These are phyloP conservation scores for Prunella vulgaris DNA, from an alignment of 257 asterid genomes.

Conservation along the genomic window DNA sequence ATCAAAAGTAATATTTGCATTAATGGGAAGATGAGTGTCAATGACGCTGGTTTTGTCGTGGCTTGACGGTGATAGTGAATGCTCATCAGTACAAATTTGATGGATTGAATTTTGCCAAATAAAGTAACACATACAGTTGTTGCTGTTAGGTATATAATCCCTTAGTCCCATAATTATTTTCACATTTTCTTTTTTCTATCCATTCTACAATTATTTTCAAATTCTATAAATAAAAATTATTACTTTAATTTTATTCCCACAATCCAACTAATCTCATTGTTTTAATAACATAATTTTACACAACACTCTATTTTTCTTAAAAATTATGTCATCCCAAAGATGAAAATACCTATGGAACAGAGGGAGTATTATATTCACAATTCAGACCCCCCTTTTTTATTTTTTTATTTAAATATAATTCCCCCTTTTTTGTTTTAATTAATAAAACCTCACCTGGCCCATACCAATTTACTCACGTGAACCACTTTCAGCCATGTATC, in stretches of 20 bases:
- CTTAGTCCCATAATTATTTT: no score
- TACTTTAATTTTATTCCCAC: no score
- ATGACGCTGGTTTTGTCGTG: slow-evolving; percentile 5
- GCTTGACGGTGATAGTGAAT: slow-evolving; percentile 17
- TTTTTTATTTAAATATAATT: neutral
- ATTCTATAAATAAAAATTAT: no score
- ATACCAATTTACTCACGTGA: slow-evolving; percentile 5
- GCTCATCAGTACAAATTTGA: neutral
- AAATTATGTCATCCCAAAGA: no score
- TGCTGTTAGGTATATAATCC: neutral
- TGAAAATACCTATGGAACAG: no score
- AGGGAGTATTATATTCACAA: neutral
- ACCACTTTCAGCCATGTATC: neutral
- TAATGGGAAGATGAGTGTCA: neutral
- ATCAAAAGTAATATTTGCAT: no score
- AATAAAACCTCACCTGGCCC: neutral
- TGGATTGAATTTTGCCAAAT: neutral
- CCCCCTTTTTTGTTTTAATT: neutral
- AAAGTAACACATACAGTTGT: slow-evolving; percentile 11
- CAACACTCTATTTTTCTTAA: no score
- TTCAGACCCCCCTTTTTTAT: slow-evolving; percentile 27
- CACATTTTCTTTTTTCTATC: no score
- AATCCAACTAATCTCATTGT: no score
- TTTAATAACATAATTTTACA: no score
- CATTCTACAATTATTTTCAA: no score